Evolutionary conservation across 495 filamentous ascomycete genomes (phyloP).

Genomic region (Trypethelium eluteriae): DNA sequence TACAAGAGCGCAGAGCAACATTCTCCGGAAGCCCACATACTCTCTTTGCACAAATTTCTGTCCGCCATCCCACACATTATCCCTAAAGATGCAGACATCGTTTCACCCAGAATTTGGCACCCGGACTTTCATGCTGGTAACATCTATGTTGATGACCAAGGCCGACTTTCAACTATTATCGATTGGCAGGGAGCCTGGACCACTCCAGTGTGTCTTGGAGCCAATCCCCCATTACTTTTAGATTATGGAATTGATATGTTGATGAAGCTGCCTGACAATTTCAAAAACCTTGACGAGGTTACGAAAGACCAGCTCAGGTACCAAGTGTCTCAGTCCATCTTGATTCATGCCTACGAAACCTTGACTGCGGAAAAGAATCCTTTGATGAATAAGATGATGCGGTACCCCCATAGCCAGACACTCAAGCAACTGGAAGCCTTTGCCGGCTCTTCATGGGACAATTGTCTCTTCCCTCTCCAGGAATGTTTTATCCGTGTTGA

Average conservation of each 20-base stretch:
- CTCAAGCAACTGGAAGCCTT: constrained; percentile 20
- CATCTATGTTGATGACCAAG: constrained; percentile 27
- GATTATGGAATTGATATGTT: constrained; percentile 15
- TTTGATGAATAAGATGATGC: constrained; percentile 18
- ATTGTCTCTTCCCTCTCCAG: constrained; percentile 17
- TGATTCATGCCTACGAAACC: constrained; percentile 15
- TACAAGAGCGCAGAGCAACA: constrained; percentile 10
- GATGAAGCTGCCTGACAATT: constrained; percentile 21
- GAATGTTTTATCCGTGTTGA: constrained; percentile 18
- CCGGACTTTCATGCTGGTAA: constrained; percentile 37
- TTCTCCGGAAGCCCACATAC: constrained; percentile 18
- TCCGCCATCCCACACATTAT: constrained; percentile 14
- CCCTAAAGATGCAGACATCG: constrained; percentile 18
- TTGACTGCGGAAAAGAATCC: constrained; percentile 16
- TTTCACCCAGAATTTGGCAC: constrained; percentile 31
- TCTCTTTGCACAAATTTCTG: constrained; percentile 15
- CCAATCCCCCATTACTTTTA: constrained; percentile 17
- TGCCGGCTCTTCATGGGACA: constrained; percentile 18
- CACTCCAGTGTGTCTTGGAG: constrained; percentile 15
- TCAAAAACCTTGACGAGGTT: constrained; percentile 18
- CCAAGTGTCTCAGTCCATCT: constrained; percentile 17
- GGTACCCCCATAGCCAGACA: constrained; percentile 18
- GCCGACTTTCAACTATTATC: constrained; percentile 19
- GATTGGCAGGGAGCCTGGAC: constrained; percentile 22
- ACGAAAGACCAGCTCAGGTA: constrained; percentile 15